Evolutionary conservation across 768 basidiomycete genomes (phyloP).

Genomic region (Paxillus rubicundulus): DNA sequence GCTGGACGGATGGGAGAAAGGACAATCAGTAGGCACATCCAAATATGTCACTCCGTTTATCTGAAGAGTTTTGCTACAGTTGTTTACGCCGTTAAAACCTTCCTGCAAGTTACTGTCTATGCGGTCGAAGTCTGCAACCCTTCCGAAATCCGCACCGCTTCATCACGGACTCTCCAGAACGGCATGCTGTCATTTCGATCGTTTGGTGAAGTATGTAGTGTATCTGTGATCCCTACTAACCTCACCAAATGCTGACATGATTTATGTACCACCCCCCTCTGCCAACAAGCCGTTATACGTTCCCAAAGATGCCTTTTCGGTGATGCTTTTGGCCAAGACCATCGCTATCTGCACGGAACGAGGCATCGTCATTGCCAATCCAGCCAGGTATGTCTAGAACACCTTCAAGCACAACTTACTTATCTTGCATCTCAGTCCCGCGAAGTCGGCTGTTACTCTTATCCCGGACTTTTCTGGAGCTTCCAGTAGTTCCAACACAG

Average conservation of each 20-base stretch:
- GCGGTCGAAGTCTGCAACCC: constrained; percentile 54
- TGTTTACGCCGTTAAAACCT: constrained; percentile 61
- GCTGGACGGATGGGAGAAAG: constrained; percentile 52
- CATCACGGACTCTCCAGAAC: constrained; percentile 32
- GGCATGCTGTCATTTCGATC: constrained; percentile 49
- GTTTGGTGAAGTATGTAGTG: constrained; percentile 59
- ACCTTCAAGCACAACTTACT: neutral
- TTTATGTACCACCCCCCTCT: neutral
- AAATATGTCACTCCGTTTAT: neutral
- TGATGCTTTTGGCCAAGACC: constrained; percentile 58
- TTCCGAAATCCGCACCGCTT: constrained; percentile 34
- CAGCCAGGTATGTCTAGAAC: constrained; percentile 52
- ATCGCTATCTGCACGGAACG: constrained; percentile 65
- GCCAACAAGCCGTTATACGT: constrained; percentile 57
- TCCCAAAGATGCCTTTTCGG: constrained; percentile 65
- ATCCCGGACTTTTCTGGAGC: constrained; percentile 59
- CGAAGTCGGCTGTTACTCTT: constrained; percentile 40
- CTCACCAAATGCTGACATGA: neutral
- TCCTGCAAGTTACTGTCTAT: constrained; percentile 59
- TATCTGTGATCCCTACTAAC: neutral
- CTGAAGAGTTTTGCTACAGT: constrained; percentile 41
- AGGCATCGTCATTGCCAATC: constrained; percentile 64
- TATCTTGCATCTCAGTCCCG: constrained; percentile 33
- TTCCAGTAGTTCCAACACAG: constrained; percentile 38
- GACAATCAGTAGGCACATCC: constrained; percentile 49